Percentiles rank a stretch among this genome's conserved stretches.
Evolutionary conservation across 2,329 filamentous ascomycete species (phyloP).

Genomic region (Albophoma yamanashiensis): DNA sequence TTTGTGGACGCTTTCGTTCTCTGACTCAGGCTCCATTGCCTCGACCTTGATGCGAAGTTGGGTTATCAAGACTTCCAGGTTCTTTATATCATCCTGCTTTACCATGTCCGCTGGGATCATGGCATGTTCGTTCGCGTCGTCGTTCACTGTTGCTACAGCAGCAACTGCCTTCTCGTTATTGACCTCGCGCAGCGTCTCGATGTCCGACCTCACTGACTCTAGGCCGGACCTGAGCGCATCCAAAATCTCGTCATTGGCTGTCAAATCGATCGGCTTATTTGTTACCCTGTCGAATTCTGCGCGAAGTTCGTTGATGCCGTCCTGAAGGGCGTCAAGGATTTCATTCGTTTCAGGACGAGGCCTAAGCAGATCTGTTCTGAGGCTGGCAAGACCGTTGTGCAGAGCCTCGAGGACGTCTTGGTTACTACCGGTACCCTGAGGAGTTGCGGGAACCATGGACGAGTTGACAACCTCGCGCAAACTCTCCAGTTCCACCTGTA

Average conservation of each 20-base stretch:
- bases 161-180: conserved; percentile 40
- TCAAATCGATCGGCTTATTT: conserved; percentile 73
- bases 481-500: conserved; percentile 74
- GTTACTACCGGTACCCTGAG: conserved; percentile 31
- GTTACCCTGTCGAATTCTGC: conserved; percentile 65
- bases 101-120: conserved; percentile 36
- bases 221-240: conserved; percentile 80
- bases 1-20: conserved; percentile 26
- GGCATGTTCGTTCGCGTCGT: conserved; percentile 13
- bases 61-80: conserved; percentile 72
- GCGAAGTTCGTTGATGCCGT: conserved; percentile 71
- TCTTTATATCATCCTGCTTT: conserved; percentile 67
- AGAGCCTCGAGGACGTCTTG: conserved; percentile 63
- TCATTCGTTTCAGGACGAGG: conserved; percentile 67
- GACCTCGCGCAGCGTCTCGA: conserved; percentile 62
- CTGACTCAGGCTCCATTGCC: conserved; percentile 22
- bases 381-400: conserved; percentile 59
- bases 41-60: conserved; percentile 81
- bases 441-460: conserved; percentile 50
- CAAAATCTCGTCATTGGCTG: conserved; percentile 79
- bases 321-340: conserved; percentile 79
- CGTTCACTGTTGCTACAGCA: conserved; percentile 33
- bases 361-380: conserved; percentile 65
- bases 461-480: conserved; percentile 68
- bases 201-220: conserved; percentile 63